These are phyloP conservation scores for Chalaropsis thielavioides DNA, from an alignment of 2,329 filamentous ascomycete genomes.

Conservation along the genomic window DNA sequence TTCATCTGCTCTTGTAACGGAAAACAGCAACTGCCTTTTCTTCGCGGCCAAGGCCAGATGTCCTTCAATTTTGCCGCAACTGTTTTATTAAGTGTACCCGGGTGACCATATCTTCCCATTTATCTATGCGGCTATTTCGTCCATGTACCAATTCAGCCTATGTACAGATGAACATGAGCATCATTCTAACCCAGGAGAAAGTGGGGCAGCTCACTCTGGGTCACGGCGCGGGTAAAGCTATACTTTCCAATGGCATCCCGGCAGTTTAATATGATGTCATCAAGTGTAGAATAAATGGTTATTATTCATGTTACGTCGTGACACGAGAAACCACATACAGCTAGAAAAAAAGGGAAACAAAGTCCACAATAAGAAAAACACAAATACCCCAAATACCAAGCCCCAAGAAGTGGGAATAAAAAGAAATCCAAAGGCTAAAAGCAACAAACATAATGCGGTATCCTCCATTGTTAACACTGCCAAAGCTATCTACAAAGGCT, in stretches of 20 bases:
- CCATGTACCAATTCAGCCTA: background rate
- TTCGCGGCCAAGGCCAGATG: no score
- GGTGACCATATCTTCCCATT: background rate
- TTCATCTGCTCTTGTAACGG: no score
- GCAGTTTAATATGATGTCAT: no score
- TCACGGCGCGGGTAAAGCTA: no score
- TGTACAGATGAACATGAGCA: background rate
- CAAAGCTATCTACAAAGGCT: background rate
- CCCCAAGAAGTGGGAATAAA: background rate
- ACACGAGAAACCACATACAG: background rate
- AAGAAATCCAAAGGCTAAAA: constrained; percentile 8
- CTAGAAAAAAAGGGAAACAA: background rate
- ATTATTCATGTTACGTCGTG: no score
- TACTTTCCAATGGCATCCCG: no score
- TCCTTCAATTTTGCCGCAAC: no score
- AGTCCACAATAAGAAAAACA: background rate
- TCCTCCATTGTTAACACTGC: background rate
- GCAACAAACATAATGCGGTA: background rate
- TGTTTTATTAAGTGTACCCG: background rate
- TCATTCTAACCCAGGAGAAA: background rate
- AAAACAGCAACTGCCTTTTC: no score
- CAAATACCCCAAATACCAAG: background rate
- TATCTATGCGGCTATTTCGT: background rate
- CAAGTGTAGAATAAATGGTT: no score
- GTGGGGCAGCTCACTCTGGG: background rate